Conservation (phyloP, 1,284 basidiomycete genomes). For the Singerocomus inundabilis region DNA sequence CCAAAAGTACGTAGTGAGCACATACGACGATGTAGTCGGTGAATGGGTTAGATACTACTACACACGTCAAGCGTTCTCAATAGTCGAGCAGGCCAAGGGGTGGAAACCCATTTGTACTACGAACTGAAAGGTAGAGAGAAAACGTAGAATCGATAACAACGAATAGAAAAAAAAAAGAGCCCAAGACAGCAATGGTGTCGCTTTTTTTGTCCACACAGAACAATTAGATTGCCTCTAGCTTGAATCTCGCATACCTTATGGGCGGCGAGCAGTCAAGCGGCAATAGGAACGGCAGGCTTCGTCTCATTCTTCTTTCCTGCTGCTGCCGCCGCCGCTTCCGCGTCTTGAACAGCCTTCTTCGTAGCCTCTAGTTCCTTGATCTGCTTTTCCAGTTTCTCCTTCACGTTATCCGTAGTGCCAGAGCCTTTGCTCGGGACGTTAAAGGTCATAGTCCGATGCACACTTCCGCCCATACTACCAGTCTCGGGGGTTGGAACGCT, state of each 20-base stretch:
- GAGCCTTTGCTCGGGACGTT: slow-evolving; percentile 40
- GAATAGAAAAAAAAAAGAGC: slow-evolving; percentile 11
- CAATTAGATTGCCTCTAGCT: slow-evolving; percentile 15
- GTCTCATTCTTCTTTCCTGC: slow-evolving; percentile 57
- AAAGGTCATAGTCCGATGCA: slow-evolving; percentile 66
- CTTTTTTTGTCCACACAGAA: slow-evolving; percentile 22
- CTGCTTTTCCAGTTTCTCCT: slow-evolving; percentile 55
- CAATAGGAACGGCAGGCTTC: slow-evolving; percentile 52
- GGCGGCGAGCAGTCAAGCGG: slow-evolving; percentile 24
- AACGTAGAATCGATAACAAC: slow-evolving; percentile 24
- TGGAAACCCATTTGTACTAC: slow-evolving; percentile 12
- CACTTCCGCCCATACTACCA: slow-evolving; percentile 60
- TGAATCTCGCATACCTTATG: background rate
- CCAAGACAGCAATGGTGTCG: slow-evolving; percentile 17
- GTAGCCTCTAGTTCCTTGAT: slow-evolving; percentile 59
- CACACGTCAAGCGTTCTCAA: slow-evolving; percentile 18
- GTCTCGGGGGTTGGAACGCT: slow-evolving; percentile 60
- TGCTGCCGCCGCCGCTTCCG: slow-evolving; percentile 47
- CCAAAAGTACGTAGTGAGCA: slow-evolving; percentile 11
- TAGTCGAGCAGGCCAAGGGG: slow-evolving; percentile 6
- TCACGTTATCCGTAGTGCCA: slow-evolving; percentile 35
- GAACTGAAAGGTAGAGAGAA: slow-evolving; percentile 1
- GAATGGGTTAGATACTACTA: slow-evolving; percentile 24
- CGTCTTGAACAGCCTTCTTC: slow-evolving; percentile 57
- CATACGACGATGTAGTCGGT: slow-evolving; percentile 8